Percentiles rank a stretch among this genome's conserved stretches.
phyloP scores from a whole-genome alignment of 2,329 filamentous ascomycete species.

The Pseudogymnoascus sp. region DNA sequence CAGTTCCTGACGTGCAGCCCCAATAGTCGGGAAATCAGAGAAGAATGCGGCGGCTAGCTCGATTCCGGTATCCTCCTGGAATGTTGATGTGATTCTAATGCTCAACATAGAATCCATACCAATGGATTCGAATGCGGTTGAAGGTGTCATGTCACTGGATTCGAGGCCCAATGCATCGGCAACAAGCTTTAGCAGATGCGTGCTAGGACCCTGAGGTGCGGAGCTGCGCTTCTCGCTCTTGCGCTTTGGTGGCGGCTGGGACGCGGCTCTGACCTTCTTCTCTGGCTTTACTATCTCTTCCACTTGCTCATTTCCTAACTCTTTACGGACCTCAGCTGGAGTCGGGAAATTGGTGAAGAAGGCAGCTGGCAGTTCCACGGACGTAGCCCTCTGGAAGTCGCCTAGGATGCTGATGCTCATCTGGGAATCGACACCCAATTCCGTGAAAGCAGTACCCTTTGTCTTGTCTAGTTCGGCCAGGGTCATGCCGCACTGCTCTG shows the following conservation, averaged over 20 bases:
- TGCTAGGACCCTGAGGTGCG: neutral
- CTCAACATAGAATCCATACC: constrained; percentile 16
- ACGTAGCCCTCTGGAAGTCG: neutral
- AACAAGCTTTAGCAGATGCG: constrained; percentile 8
- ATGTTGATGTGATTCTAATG: constrained; percentile 10
- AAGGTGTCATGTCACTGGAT: constrained; percentile 7
- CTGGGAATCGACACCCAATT: constrained; percentile 54
- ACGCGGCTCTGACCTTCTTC: neutral
- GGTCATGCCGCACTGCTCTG: neutral
- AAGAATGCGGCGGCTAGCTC: constrained; percentile 8
- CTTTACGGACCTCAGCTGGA: neutral
- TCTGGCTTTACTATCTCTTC: neutral
- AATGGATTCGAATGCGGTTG: constrained; percentile 11
- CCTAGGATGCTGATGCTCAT: constrained; percentile 28
- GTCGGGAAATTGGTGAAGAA: neutral
- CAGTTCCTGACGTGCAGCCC: neutral
- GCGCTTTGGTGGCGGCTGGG: neutral
- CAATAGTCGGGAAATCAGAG: constrained; percentile 4
- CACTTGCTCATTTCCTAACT: neutral
- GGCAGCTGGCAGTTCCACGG: neutral
- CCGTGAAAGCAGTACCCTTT: constrained; percentile 39
- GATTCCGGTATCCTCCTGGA: constrained; percentile 12
- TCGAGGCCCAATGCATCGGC: constrained; percentile 12
- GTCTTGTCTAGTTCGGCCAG: neutral
- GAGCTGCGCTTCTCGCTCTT: neutral